These are phyloP conservation scores for Eucalyptus polyanthemos DNA, from an alignment of 345 rosid genomes.

Conservation along the genomic window DNA sequence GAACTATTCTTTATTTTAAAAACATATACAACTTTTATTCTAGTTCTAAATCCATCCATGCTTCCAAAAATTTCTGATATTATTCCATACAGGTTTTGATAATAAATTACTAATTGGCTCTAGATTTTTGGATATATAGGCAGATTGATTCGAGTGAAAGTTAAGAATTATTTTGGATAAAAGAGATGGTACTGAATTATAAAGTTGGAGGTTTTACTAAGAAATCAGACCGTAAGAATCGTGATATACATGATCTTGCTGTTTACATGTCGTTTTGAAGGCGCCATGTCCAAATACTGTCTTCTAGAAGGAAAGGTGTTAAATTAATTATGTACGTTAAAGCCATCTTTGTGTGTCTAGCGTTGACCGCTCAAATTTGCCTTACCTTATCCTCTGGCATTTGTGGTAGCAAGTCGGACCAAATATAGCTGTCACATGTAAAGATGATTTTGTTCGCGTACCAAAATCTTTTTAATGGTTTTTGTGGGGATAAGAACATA, in stretches of 20 bases:
- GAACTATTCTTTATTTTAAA: not conserved
- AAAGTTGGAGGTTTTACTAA: not conserved
- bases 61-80: not conserved
- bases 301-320: not conserved
- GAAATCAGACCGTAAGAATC: not conserved
- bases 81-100: not conserved
- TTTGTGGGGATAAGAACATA: not conserved
- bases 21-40: not conserved
- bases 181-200: not conserved
- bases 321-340: not conserved
- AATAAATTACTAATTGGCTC: not conserved
- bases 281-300: not conserved
- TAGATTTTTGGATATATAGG: not conserved
- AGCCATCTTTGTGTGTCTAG: not conserved
- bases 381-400: not conserved
- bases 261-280: not conserved
- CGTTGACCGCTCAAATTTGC: not conserved
- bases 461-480: not conserved
- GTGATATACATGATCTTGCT: not conserved
- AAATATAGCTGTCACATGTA: not conserved
- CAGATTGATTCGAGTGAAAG: not conserved
- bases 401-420: not conserved
- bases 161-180: not conserved
- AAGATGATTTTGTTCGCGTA: not conserved
- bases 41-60: not conserved